Conservation (phyloP, 306 rosid species). For the Gynostemma pentaphyllum region DNA sequence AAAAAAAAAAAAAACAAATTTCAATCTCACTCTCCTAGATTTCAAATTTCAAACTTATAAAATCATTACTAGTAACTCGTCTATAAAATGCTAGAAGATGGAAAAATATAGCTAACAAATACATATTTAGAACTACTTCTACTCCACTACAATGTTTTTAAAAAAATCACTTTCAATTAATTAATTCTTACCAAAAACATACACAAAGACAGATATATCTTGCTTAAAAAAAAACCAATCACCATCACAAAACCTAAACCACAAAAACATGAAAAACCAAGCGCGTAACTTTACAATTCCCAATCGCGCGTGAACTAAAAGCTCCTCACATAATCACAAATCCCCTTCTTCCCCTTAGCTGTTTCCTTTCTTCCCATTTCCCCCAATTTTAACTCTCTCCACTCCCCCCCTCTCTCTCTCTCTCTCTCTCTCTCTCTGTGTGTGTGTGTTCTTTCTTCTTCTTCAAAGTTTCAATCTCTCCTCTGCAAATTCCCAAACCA, state of each 20-base stretch:
- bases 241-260: neutral
- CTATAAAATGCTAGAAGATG: too few relatives aligned
- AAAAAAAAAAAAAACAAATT: too few relatives aligned
- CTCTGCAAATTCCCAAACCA: constrained; percentile 6
- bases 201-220: neutral
- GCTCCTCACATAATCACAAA: neutral
- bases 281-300: neutral
- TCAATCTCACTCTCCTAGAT: too few relatives aligned
- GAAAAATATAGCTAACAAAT: too few relatives aligned
- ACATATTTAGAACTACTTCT: too few relatives aligned
- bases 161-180: too few relatives aligned
- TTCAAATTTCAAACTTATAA: too few relatives aligned
- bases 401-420: neutral
- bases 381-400: neutral
- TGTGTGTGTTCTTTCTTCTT: neutral
- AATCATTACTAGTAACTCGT: too few relatives aligned
- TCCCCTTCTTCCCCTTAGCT: neutral
- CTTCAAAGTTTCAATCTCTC: neutral
- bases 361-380: neutral
- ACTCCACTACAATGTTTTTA: too few relatives aligned
- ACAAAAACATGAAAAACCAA: neutral
- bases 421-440: too few relatives aligned
- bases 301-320: neutral
- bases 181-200: neutral
- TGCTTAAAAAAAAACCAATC: neutral